Evolutionary conservation across 1,284 basidiomycete genomes (phyloP), one percentile per base, ranked within the genome.

Genomic region (Rhizoctonia solani): DNA sequence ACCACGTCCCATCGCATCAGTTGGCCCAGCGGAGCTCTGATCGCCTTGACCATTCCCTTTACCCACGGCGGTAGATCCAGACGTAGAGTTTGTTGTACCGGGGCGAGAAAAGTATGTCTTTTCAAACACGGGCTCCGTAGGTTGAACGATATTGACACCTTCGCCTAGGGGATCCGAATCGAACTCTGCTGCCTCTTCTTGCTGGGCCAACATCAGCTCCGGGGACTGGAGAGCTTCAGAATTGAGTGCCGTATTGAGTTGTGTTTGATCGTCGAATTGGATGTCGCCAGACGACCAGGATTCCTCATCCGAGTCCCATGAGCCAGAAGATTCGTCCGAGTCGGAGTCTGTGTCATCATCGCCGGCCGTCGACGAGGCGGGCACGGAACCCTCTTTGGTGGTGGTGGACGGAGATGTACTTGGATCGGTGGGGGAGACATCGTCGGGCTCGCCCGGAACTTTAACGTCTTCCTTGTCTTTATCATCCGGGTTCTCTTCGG

Each of bases 111-210:
- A 68, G 44, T 65, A 50, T n/a, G 61, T 68, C 42, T 54, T 44
- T 30, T 68, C 67, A 53, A 71, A 72, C n/a, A 71, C 41, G 39
- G 71, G 71, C n/a, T 68, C 71, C 21, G 70, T 67, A 32, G 70
- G 71, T 0, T 78, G 74, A 46, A 96, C 85, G 54, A 96, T 90
- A 74, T 97, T 97, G 25, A 95, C 93, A 52, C 94, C 92, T 77
- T 93, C 90, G 29, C 90, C 91, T 1, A 90, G 80, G 3, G 90
- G 88, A 75, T 90, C 89, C 6, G 87, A 44, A 52, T 65, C 59
- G 23, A 69, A n/a, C 50, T 79, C 79, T 56, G 77, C 73, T 61
- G 79, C 78, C 30, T 76, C 74, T 56, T 78, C 78, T 52, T 78
- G 85, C 47, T 89, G 88, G 69, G 83, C 78, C 82, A 6, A 46